Conservation (phyloP, 768 basidiomycete genomes). For the Tricholoma sp. region DNA sequence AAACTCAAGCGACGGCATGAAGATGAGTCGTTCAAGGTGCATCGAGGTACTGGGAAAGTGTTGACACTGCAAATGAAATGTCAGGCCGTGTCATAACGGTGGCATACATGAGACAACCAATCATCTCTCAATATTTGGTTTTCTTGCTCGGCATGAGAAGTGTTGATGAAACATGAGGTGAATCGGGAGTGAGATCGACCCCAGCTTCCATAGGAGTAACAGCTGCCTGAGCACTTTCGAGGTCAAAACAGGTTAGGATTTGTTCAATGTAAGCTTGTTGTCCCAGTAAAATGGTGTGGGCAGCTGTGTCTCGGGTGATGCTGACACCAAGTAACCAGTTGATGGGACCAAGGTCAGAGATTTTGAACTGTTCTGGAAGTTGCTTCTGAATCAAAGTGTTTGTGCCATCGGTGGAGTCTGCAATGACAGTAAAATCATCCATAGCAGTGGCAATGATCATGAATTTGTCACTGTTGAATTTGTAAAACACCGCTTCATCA, state of each 20-base stretch:
- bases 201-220: background rate
- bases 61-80: no score
- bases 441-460: background rate
- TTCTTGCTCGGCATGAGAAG: background rate
- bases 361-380: no score
- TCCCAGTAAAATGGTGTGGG: no score
- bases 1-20: background rate
- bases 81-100: no score
- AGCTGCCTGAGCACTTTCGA: slow-evolving; percentile 2
- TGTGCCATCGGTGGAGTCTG: background rate
- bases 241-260: slow-evolving; percentile 7
- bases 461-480: slow-evolving; percentile 7
- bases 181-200: slow-evolving; percentile 3
- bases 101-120: no score
- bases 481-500: slow-evolving; percentile 22
- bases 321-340: no score
- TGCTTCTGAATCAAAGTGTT: slow-evolving; percentile 4
- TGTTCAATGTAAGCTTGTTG: slow-evolving; percentile 8
- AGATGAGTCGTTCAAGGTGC: background rate
- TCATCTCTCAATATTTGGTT: no score
- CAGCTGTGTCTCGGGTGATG: no score
- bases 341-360: no score
- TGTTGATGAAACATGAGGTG: background rate
- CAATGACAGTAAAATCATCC: background rate
- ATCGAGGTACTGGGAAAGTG: background rate